Evolutionary conservation across 108 stramenopile species (phyloP).

Genomic region (Nitzschia sp.): DNA sequence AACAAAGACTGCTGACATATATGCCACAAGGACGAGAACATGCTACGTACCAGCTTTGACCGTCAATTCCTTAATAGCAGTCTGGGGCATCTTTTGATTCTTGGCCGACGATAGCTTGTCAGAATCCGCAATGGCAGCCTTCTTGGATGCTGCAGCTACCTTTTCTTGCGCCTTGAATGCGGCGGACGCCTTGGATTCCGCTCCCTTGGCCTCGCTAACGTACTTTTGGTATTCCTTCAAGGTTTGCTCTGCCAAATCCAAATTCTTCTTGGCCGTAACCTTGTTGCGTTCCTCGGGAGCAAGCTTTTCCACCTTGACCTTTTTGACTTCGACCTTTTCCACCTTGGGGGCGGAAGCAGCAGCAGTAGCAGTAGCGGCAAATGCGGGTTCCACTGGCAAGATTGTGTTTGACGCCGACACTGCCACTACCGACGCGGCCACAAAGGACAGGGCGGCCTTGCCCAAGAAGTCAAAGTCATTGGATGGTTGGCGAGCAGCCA

Average conservation of each 20-base stretch:
- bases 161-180: conserved; percentile 24
- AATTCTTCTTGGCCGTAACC: conserved; percentile 12
- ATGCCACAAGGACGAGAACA: too few relatives aligned
- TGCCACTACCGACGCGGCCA: conserved; percentile 27
- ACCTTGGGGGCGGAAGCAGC: background rate
- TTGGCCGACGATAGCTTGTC: conserved; percentile 32
- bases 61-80: conserved; percentile 30
- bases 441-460: conserved; percentile 23
- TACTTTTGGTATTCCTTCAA: conserved; percentile 32
- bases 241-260: conserved; percentile 22
- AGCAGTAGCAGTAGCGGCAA: background rate
- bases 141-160: conserved; percentile 19
- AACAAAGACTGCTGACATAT: background rate
- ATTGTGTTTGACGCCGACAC: conserved; percentile 6
- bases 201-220: conserved; percentile 22
- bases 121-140: conserved; percentile 6
- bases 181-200: conserved; percentile 21
- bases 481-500: conserved; percentile 6
- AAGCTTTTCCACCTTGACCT: conserved; percentile 13
- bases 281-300: conserved; percentile 24
- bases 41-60: conserved; percentile 24
- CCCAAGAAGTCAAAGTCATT: background rate
- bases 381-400: background rate
- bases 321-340: background rate
- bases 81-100: conserved; percentile 33